A percentile compares a stretch with the other conserved stretches of the same genome.
Conservation (phyloP, 1,139 yeast genomes). For the Ogataea hybrid region DNA sequence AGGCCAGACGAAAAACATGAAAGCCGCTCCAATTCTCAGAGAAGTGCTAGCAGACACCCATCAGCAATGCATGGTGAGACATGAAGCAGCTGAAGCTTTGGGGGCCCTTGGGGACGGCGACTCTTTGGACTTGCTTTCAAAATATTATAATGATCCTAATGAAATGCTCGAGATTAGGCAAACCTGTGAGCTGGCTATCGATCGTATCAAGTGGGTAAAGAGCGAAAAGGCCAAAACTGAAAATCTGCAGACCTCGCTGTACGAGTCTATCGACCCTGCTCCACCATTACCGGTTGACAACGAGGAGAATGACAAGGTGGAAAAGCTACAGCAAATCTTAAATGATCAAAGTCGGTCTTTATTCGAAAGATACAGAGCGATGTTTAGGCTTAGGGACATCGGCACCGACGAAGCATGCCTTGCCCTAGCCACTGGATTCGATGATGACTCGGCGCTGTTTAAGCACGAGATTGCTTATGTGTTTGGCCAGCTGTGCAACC, state of each 20-base stretch:
- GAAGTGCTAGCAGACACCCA: conserved; percentile 60
- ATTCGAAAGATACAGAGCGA: conserved; percentile 95
- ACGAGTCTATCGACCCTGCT: conserved; percentile 93
- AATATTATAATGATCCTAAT: conserved; percentile 69
- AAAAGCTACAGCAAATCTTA: conserved; percentile 62
- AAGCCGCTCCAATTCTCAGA: conserved; percentile 74
- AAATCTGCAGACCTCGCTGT: conserved; percentile 69
- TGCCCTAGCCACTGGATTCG: conserved; percentile 88
- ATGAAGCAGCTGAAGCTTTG: conserved; percentile 98
- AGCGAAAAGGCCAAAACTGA: conserved; percentile 65
- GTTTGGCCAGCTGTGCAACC: conserved; percentile 94
- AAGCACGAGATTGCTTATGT: conserved; percentile 98
- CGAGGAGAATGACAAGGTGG: conserved; percentile 62
- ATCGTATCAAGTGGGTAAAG: conserved; percentile 89
- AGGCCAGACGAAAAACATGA: conserved; percentile 87
- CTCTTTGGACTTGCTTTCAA: conserved; percentile 65
- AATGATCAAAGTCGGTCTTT: conserved; percentile 77
- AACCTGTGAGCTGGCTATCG: conserved; percentile 97
- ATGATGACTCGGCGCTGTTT: conserved; percentile 88
- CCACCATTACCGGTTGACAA: conserved; percentile 64
- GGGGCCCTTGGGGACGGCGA: conserved; percentile 90
- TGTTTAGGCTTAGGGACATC: conserved; percentile 95
- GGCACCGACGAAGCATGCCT: conserved; percentile 91
- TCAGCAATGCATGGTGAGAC: conserved; percentile 96
- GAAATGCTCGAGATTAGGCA: conserved; percentile 81